Evolutionary conservation across 2,329 filamentous ascomycete species (phyloP), one percentile per base, ranked within the genome.

Genomic region (Bipolaris cookei): DNA sequence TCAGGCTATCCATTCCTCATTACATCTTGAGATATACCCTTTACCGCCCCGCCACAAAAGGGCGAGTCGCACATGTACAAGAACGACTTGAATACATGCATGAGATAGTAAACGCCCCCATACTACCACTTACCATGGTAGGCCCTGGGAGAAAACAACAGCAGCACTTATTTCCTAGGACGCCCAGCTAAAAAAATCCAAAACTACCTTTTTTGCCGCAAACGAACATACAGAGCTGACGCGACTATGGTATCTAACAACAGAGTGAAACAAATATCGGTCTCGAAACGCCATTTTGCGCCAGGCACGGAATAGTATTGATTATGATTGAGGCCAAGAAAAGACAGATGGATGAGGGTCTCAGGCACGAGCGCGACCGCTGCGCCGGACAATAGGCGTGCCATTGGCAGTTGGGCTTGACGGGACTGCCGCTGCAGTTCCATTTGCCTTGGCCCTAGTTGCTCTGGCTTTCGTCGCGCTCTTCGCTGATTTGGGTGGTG

Each of bases 391-490:
- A 13, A 58, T 43, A 1, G 53, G 51, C 10, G 59, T 54, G 23
- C 61, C 63, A 38, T 68, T 69, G 5, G 54, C 51, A 20, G 44
- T 56, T 7, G 63, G 60, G 38, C 59, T 67, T 16, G 67, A 59
- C 23, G 57, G 48, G 7, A 58, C 50, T 18, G 49, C 35, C 16
- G 30, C 46, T 28, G 53, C 38, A n/a, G 59, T 54, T 34, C 50
- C 61, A n/a, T 66, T 64, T 2, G 23, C 38, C 28, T 67, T 71
- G 16, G 18, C 21, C n/a, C 47, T 59, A 13, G 30, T 48, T 2
- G 57, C 38, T 39, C 64, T 69, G 6, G 52, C 48, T 52, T 62
- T 70, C n/a, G 54, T 51, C 18, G 54, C 46, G 14, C 57, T 56
- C 42, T 63, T 66, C 2, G 56, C 41, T n/a, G 62, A 32, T 45